Evolutionary conservation across 2,329 filamentous ascomycete genomes (phyloP), one percentile per base, ranked within the genome.

Genomic region (Colletotrichum eremochloae): DNA sequence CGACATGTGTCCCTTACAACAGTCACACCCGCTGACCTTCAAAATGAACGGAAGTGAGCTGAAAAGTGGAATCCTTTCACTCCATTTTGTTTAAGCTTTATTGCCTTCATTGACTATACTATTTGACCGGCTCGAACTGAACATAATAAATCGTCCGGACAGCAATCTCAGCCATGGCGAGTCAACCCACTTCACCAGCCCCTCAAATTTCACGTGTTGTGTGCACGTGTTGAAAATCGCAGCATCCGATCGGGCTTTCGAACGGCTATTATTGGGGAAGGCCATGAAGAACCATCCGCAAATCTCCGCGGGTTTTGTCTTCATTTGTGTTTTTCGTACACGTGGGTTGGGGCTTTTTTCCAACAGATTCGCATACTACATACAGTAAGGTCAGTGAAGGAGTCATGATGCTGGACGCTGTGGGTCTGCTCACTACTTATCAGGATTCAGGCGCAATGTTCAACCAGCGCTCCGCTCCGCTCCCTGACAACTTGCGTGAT

Each of bases 361-460:
- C 3, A 42, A 40, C 24, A 24, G 56, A 58, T 58, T 58, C 36
- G 56, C 29, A 7, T 8, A 24, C 24, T 24, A 24, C 24, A 24
- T 24, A 24, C 24, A 24, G 24, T 24, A 42, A 58, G 4, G 14
- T 18, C 8, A 8, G 24, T 11, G n/a, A 42, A 38, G 56, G 56
- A 58, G 56, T 58, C 38, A 42, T 42, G n/a, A 58, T 58, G 52
- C 31, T 56, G 52, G 56, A n/a, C 29, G 18, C 4, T 36, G 31
- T n/a, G 52, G 52, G 31, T 9, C 52, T 12, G 31, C 15, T 18
- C 18, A 12, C 2, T 20, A 6, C 52, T 7, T 6, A n/a, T 44
- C 18, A 8, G 5, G 15, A 15, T 18, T 53, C 29, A 53, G 50
- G 50, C 50, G 29, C 14, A 53, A 31, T 2, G 29, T 31, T 53